Evolutionary conservation across 345 rosid species (phyloP).

Genomic region (Citrus medica): DNA sequence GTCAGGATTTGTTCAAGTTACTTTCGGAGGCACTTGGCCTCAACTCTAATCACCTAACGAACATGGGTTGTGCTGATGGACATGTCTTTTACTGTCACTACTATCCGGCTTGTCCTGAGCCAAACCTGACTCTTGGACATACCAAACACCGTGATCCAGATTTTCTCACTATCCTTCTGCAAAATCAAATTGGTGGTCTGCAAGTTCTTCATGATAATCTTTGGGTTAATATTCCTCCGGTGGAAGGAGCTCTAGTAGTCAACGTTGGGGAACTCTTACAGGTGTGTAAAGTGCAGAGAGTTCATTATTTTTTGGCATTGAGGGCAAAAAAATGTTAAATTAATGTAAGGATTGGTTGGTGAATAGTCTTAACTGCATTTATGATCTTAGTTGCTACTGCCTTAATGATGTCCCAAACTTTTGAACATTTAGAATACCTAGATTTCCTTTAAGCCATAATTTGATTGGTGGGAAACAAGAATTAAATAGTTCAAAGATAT

Average conservation of each 20-base stretch:
- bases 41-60: conserved; percentile 9
- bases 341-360: not conserved
- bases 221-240: conserved; percentile 19
- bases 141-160: conserved; percentile 14
- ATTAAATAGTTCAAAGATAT: not conserved
- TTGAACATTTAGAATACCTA: not conserved
- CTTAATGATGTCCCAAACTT: not conserved
- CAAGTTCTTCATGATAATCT: conserved; percentile 19
- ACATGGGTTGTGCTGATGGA: conserved; percentile 21
- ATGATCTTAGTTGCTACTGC: not conserved
- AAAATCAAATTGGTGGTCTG: conserved; percentile 13
- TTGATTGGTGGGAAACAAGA: not conserved
- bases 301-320: not conserved
- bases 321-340: not conserved
- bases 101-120: conserved; percentile 33
- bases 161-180: conserved; percentile 22
- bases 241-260: conserved; percentile 3
- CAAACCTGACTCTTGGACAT: conserved; percentile 20
- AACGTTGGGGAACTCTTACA: conserved; percentile 26
- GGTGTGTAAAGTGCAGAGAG: not conserved
- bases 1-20: conserved; percentile 9
- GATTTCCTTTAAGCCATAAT: not conserved
- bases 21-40: conserved; percentile 27
- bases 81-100: conserved; percentile 19
- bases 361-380: not conserved